Conservation (phyloP, 2,329 filamentous ascomycete genomes). For the Raffaelea ambrosiae region DNA sequence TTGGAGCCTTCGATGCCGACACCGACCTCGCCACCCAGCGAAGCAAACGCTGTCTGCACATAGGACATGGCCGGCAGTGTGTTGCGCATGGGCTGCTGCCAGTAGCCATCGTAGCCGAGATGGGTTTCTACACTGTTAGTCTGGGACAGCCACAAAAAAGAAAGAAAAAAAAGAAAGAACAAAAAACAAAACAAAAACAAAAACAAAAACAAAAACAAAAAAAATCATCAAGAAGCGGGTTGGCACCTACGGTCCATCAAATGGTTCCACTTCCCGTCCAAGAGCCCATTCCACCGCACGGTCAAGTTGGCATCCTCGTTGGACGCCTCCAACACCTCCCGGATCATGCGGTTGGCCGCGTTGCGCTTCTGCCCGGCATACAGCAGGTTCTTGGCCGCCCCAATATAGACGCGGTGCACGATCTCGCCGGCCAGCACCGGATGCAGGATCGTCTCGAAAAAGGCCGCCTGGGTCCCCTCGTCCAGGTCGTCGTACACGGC, state of each 20-base stretch:
- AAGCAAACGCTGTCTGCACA: conserved; percentile 49
- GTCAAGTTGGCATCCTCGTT: conserved; percentile 49
- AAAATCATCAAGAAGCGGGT: too few relatives aligned
- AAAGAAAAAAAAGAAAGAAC: too few relatives aligned
- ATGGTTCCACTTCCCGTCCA: conserved; percentile 54
- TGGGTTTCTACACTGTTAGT: conserved; percentile 33
- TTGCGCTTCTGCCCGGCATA: conserved; percentile 46
- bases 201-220: too few relatives aligned
- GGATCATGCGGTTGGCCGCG: conserved; percentile 44
- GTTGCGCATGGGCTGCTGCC: conserved; percentile 69
- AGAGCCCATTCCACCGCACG: conserved; percentile 44
- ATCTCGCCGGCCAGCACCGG: conserved; percentile 49
- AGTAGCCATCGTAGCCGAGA: conserved; percentile 43
- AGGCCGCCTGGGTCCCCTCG: conserved; percentile 43
- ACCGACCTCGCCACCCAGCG: conserved; percentile 54
- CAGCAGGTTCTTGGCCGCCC: conserved; percentile 40
- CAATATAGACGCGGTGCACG: conserved; percentile 45
- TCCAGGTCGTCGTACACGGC: conserved; percentile 46
- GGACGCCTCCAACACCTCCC: conserved; percentile 43
- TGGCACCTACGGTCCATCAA: conserved; percentile 47
- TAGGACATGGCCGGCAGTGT: conserved; percentile 52
- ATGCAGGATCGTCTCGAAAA: conserved; percentile 55
- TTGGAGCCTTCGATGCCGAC: conserved; percentile 58
- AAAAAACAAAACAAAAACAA: too few relatives aligned
- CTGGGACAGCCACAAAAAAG: not conserved